Evolutionary conservation across 257 asterid genomes (phyloP).

Genomic region (Solanum arcanum): DNA sequence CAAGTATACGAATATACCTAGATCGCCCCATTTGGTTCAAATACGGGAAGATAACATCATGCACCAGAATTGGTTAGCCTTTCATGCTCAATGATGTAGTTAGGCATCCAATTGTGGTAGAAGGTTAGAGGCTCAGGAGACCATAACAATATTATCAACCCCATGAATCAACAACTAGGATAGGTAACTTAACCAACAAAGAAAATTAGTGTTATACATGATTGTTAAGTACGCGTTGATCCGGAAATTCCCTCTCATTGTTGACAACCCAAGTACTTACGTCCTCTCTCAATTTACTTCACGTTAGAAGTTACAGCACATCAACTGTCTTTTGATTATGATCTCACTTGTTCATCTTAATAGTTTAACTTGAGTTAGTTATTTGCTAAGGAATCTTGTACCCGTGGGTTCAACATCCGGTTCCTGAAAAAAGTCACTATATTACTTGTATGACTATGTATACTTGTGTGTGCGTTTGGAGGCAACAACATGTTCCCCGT

Average conservation of each 20-base stretch:
- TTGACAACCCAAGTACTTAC: background rate
- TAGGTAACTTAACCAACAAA: background rate
- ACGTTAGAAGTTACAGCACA: background rate
- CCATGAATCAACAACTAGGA: background rate
- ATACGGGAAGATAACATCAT: background rate
- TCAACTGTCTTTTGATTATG: background rate
- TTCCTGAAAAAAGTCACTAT: background rate
- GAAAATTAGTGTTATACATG: background rate
- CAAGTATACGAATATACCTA: no score
- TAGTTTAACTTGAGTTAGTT: background rate
- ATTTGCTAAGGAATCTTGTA: background rate
- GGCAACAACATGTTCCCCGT: background rate
- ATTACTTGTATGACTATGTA: background rate
- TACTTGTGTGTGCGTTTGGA: background rate
- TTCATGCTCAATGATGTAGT: background rate
- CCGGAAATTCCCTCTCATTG: background rate
- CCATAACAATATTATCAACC: background rate
- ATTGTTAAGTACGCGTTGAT: background rate
- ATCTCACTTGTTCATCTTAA: background rate
- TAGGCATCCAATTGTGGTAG: background rate
- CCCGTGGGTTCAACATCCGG: background rate
- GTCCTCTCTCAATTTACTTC: background rate
- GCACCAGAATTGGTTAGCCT: background rate
- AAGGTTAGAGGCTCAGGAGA: background rate
- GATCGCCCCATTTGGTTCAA: background rate